phyloP scores from a whole-genome alignment of 2,329 filamentous ascomycete genomes.

The Cryphonectria japonica region DNA sequence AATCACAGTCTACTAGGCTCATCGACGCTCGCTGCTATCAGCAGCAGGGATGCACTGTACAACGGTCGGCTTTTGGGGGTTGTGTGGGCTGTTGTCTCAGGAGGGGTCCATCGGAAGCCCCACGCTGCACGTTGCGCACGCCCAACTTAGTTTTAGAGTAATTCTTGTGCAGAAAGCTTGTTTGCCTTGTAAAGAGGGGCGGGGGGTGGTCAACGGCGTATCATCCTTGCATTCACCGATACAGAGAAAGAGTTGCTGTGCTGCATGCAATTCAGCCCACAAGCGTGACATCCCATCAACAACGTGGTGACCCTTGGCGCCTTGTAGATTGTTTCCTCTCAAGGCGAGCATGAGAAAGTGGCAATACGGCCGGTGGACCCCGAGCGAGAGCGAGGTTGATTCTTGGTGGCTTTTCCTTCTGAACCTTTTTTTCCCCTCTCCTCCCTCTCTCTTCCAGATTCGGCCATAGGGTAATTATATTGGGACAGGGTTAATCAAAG shows the following conservation, averaged over 20 bases:
- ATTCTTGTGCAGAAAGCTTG: not conserved
- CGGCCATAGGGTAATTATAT: not conserved
- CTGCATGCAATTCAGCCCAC: not conserved
- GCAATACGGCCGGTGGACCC: not conserved
- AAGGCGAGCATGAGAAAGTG: not conserved
- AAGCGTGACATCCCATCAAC: not conserved
- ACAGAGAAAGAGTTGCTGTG: not conserved
- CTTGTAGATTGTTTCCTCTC: not conserved
- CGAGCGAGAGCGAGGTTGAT: not conserved
- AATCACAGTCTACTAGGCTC: not conserved
- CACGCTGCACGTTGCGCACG: not conserved
- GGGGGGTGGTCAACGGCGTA: not conserved
- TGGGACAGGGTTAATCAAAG: not conserved
- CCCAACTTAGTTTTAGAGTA: not conserved
- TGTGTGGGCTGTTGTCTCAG: not conserved
- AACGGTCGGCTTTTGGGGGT: no score
- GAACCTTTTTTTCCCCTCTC: no score
- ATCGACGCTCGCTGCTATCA: not conserved
- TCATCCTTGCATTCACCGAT: slow-evolving; percentile 7
- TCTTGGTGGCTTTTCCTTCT: not conserved
- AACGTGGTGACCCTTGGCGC: not conserved
- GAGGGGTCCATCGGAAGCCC: not conserved
- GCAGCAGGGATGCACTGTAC: not conserved
- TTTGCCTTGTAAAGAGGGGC: not conserved
- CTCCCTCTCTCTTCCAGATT: not conserved